Conservation (phyloP, 2,329 filamentous ascomycete genomes). For the Capronia coronata region DNA sequence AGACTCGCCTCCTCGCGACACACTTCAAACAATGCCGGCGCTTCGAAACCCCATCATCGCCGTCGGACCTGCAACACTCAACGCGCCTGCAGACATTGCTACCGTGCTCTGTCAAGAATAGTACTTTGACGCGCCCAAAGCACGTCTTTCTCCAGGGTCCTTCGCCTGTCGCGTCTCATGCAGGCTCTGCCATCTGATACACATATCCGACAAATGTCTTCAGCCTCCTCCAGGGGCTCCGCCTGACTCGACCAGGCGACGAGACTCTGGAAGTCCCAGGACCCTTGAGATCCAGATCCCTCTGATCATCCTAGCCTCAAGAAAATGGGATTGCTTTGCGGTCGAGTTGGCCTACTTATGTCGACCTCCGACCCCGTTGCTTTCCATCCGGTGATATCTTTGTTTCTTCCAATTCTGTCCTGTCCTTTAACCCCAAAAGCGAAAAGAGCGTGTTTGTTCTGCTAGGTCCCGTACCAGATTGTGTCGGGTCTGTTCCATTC, state of each 20-base stretch:
- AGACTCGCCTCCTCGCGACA: constrained; percentile 18
- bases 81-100: neutral
- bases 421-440: constrained; percentile 1
- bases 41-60: constrained; percentile 10
- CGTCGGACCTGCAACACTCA: constrained; percentile 19
- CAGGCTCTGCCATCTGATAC: constrained; percentile 17
- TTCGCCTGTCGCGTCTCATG: constrained; percentile 14
- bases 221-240: constrained; percentile 17
- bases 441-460: constrained; percentile 8
- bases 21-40: constrained; percentile 21
- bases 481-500: constrained; percentile 21
- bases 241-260: constrained; percentile 15
- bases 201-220: constrained; percentile 16
- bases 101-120: neutral
- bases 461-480: constrained; percentile 6
- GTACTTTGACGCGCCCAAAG: neutral
- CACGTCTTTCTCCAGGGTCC: neutral
- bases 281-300: constrained; percentile 21
- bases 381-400: constrained; percentile 8
- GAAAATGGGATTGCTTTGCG: constrained; percentile 1
- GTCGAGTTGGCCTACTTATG: constrained; percentile 22
- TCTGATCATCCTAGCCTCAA: constrained; percentile 10
- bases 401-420: constrained; percentile 20
- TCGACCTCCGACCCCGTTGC: constrained; percentile 12
- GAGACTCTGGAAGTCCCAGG: constrained; percentile 23